These are phyloP conservation scores for Rhododendron williamsianum DNA, from an alignment of 148 eudicot species.

Conservation along the genomic window DNA sequence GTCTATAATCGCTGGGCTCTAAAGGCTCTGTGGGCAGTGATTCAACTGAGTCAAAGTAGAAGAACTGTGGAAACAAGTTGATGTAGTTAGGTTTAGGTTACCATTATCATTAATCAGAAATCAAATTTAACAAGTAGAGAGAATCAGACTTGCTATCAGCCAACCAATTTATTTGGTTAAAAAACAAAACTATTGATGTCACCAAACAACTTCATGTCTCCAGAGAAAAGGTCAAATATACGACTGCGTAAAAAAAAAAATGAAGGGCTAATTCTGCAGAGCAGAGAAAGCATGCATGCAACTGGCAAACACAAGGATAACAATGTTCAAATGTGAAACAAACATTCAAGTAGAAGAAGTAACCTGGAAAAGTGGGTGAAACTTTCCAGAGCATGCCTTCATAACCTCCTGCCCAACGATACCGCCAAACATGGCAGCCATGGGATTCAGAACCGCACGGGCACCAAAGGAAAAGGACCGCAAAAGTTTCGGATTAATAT, in stretches of 20 bases:
- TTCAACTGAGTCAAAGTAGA: conserved; percentile 91
- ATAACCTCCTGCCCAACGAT: conserved; percentile 89
- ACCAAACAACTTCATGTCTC: neutral
- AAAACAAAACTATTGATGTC: neutral
- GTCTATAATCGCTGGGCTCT: conserved; percentile 56
- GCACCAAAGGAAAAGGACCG: conserved; percentile 80
- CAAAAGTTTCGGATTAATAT: conserved; percentile 65
- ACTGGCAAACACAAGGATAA: neutral
- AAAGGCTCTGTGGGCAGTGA: conserved; percentile 72
- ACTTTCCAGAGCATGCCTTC: conserved; percentile 98
- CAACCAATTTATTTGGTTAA: neutral
- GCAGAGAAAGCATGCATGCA: neutral
- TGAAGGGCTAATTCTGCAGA: neutral
- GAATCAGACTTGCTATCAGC: neutral
- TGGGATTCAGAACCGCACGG: conserved; percentile 86
- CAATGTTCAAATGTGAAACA: neutral
- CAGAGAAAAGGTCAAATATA: neutral
- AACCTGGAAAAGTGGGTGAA: conserved; percentile 93
- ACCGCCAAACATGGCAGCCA: conserved; percentile 99
- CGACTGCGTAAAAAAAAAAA: neutral
- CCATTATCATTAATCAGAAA: neutral
- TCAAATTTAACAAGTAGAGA: neutral
- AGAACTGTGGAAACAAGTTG: conserved; percentile 51
- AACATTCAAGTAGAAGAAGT: neutral
- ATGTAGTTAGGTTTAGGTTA: conserved; percentile 3